These are phyloP conservation scores for Boletus pseudopeckii DNA, from an alignment of 768 basidiomycete genomes.

Conservation along the genomic window DNA sequence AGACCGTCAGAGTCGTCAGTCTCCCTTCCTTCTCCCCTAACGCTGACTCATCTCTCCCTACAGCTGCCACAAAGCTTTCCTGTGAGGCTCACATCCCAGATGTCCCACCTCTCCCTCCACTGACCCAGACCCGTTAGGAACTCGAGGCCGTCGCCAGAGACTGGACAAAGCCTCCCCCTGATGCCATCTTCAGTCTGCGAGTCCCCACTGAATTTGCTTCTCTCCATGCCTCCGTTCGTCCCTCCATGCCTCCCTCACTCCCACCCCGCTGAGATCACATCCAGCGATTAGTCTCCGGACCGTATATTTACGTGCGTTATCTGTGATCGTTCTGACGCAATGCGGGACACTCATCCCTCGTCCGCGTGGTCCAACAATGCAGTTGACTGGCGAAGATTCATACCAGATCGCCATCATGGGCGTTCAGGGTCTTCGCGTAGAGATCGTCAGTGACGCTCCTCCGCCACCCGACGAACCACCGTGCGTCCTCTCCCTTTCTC, in stretches of 20 bases:
- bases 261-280: conserved; percentile 23
- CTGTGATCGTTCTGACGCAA: conserved; percentile 12
- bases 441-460: conserved; percentile 81
- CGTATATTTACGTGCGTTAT: conserved; percentile 73
- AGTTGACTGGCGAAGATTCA: conserved; percentile 84
- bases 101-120: background rate
- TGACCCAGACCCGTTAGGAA: conserved; percentile 48
- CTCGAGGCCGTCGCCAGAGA: conserved; percentile 76
- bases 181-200: conserved; percentile 69
- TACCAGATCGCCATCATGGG: conserved; percentile 87
- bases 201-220: conserved; percentile 88
- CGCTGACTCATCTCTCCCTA: background rate
- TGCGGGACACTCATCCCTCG: conserved; percentile 9
- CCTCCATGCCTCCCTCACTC: conserved; percentile 4
- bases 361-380: conserved; percentile 21
- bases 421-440: conserved; percentile 77
- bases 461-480: conserved; percentile 83
- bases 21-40: conserved; percentile 1
- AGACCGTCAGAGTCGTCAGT: conserved; percentile 69
- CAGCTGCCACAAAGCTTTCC: conserved; percentile 68
- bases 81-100: conserved; percentile 38
- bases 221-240: conserved; percentile 73
- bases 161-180: conserved; percentile 85
- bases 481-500: conserved; percentile 37
- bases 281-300: conserved; percentile 75